phyloP scores from a whole-genome alignment of 1,284 basidiomycete genomes.

The Ustilago trichophora region DNA sequence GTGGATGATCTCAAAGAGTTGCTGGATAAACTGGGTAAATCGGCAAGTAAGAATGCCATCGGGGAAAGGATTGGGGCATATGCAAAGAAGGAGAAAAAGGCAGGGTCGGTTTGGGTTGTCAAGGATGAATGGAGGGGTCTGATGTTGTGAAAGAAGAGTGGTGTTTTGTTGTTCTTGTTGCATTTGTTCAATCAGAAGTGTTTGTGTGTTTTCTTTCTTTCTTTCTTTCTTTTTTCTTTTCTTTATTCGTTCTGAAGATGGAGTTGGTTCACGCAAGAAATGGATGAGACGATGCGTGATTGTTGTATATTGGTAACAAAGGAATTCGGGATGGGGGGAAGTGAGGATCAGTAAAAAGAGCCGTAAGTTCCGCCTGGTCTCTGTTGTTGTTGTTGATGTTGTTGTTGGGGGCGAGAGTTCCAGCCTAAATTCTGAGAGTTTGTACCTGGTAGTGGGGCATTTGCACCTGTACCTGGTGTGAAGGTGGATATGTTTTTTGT shows the following conservation, averaged over 20 bases:
- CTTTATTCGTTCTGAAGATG: too few species aligned
- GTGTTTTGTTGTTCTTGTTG: too few species aligned
- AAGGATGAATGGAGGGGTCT: conserved; percentile 38
- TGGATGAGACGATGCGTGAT: too few species aligned
- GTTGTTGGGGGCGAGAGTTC: conserved; percentile 4
- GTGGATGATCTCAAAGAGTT: conserved; percentile 56
- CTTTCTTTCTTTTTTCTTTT: too few species aligned
- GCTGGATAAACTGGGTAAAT: conserved; percentile 41
- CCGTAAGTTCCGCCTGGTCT: conserved; percentile 42
- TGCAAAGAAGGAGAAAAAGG: conserved; percentile 52
- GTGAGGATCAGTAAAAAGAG: conserved; percentile 30
- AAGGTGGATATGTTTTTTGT: conserved; percentile 1
- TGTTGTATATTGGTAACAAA: too few species aligned
- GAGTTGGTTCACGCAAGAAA: too few species aligned
- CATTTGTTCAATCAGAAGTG: too few species aligned
- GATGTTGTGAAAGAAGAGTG: too few species aligned
- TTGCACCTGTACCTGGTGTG: conserved; percentile 29
- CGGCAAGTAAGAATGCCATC: conserved; percentile 55
- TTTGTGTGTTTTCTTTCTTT: too few species aligned
- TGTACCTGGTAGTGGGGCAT: conserved; percentile 11
- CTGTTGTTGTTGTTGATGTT: too few species aligned
- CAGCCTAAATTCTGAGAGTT: conserved; percentile 5
- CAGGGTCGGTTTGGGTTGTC: conserved; percentile 45
- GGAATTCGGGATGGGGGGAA: neutral
- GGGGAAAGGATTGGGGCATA: conserved; percentile 46